Evolutionary conservation across 169 alveolate species (phyloP).

Genomic region (Toxoplasma gondii): DNA sequence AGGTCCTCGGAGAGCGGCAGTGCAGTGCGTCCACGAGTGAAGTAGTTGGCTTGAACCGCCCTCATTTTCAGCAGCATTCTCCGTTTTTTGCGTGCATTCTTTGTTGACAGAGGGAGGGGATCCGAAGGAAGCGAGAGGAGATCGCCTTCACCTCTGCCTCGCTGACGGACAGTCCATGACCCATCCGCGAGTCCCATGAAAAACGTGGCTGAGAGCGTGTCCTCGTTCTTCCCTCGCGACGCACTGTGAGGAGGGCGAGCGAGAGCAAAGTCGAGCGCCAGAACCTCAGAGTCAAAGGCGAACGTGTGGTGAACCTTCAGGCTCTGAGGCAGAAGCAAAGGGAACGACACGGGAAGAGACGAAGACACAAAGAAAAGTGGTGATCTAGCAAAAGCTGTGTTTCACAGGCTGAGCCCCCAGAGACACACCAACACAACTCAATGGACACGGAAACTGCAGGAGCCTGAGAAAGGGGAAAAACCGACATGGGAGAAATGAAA

Average conservation of each 20-base stretch:
- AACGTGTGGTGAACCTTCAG: slow-evolving; percentile 27
- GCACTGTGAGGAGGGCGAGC: not conserved
- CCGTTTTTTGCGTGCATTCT: not conserved
- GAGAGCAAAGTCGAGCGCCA: slow-evolving; percentile 19
- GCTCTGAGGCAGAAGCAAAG: not conserved
- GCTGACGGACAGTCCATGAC: slow-evolving; percentile 9
- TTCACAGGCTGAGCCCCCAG: too few species aligned
- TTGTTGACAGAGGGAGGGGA: too few species aligned
- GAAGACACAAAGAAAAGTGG: too few species aligned
- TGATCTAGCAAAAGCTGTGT: too few species aligned
- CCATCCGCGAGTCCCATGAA: slow-evolving; percentile 8
- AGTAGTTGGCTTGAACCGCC: slow-evolving; percentile 20
- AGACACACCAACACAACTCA: too few species aligned
- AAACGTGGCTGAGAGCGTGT: not conserved
- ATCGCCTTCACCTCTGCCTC: not conserved
- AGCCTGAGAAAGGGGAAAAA: too few species aligned
- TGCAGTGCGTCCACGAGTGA: slow-evolving; percentile 24
- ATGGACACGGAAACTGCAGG: too few species aligned
- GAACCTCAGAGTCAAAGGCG: not conserved
- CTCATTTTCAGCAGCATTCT: not conserved
- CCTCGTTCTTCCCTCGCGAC: not conserved
- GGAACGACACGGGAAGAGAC: too few species aligned
- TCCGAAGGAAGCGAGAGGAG: not conserved
- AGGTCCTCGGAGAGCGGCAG: slow-evolving; percentile 19
- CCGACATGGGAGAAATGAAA: too few species aligned